Base-by-base conservation (phyloP, 495 filamentous ascomycete genomes). In the Aspergillus olivimuriae region DNA sequence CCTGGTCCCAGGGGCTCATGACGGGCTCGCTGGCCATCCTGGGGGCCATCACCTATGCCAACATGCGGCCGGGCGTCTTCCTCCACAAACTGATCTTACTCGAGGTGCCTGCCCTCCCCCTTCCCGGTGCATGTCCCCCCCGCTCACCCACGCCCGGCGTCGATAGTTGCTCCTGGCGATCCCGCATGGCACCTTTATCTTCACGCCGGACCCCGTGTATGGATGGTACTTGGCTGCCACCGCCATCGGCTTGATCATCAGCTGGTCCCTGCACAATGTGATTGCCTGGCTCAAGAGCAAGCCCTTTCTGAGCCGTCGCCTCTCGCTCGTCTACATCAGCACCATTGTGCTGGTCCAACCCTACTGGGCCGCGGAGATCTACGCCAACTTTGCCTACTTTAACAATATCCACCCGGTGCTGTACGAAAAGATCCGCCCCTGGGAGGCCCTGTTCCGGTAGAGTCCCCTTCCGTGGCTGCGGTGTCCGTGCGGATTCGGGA, bases 211-310 rank as follows among this genome's bases (percentile, higher is more conserved):
- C 3, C 63, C 65, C 0, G 58, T 41, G 14, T 73, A 72, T 39
- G 67, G 65, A 14, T 73, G 63, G 62, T 72, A 72, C 37, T 55
- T 72, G 1, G 62, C 65, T 3, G 46, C 57, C 14, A 69, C 65
- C 0, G 68, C 68, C 4, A 62, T 68, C 38, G 58, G 63, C 1
- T 51, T 73, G 12, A 65, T 64, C 34, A 40, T 61, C 16, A 70
- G 66, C n/a, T 73, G 65, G 63, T 53, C 48, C 9, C 38, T 70
- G 14, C 69, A 73, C 48, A 73, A 73, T 43, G 61, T 72, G n/a
- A 62, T 73, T 31, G 61, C 68, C 1, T 73, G 68, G 68, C 61
- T 73, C 49, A 73, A 73, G 45, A 67, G 58, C n/a, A 43, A 50
- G 22, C 68, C 69, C 2, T 73, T 73, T 22, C 43, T 73, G 8